Percentiles rank a stretch among this genome's conserved stretches.
These are phyloP conservation scores for Boletus tomentosulus DNA, from an alignment of 768 basidiomycete genomes.

Conservation along the genomic window DNA sequence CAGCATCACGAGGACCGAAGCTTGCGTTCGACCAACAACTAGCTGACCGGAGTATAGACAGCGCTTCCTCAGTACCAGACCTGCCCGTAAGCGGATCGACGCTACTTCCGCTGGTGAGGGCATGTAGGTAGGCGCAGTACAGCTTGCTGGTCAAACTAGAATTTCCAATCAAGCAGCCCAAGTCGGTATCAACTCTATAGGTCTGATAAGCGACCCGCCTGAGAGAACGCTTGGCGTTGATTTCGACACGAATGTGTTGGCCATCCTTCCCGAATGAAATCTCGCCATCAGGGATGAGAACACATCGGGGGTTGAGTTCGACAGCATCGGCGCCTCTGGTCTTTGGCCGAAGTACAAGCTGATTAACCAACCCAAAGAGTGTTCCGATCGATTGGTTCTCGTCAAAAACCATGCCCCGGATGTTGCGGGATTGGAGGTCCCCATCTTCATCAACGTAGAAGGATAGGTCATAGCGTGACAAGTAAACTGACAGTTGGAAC, in stretches of 20 bases:
- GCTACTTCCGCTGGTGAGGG: slow-evolving; percentile 36
- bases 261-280: slow-evolving; percentile 27
- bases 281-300: slow-evolving; percentile 39
- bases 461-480: slow-evolving; percentile 39
- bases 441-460: slow-evolving; percentile 35
- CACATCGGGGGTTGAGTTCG: slow-evolving; percentile 5
- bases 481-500: slow-evolving; percentile 22
- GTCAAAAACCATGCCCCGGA: slow-evolving; percentile 41
- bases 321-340: neutral
- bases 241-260: slow-evolving; percentile 10
- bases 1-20: slow-evolving; percentile 23
- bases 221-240: neutral
- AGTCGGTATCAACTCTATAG: slow-evolving; percentile 27
- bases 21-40: slow-evolving; percentile 36
- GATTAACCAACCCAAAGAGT: slow-evolving; percentile 40
- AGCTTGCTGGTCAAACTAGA: slow-evolving; percentile 23
- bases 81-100: slow-evolving; percentile 40
- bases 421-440: slow-evolving; percentile 37
- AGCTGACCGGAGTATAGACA: slow-evolving; percentile 37
- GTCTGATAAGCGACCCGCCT: slow-evolving; percentile 15
- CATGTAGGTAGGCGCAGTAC: slow-evolving; percentile 42
- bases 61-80: slow-evolving; percentile 20
- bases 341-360: slow-evolving; percentile 37
- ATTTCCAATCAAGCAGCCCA: slow-evolving; percentile 23
- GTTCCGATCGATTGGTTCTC: slow-evolving; percentile 38